Evolutionary conservation across 2,329 filamentous ascomycete genomes (phyloP), one percentile per base, ranked within the genome.

Genomic region (Periconia digitata): DNA sequence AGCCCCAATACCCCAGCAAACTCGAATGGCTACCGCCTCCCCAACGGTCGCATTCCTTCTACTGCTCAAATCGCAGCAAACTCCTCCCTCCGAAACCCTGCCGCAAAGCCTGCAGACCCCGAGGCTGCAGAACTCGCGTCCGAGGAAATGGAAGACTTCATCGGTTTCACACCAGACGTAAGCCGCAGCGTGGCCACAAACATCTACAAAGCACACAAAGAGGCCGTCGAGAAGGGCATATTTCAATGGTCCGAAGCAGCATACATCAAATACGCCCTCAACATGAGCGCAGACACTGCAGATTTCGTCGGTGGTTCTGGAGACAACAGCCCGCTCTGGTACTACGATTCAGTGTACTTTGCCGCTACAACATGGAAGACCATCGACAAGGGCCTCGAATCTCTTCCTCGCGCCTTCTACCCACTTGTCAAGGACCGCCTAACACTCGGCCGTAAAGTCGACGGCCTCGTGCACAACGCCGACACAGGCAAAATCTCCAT

Each of bases 241-340:
- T 85, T 87, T 60, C 73, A 81, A 43, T 88, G 82, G 77, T 86
- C 83, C 12, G 85, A 87, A 56, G 82, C 82, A 18, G 80, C 76
- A 1, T 88, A 84, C 55, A 70, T 86, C 46, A 77, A 78, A 16
- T 83, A 86, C 61, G 77, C 79, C 24, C 74, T 87, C 8, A 77
- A 78, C 13, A 75, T 75, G 13, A 77, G 79, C 55, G 82, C 79
- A 1, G 81, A 86, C 53, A 71, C 79, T 6, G 75, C 76, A 1
- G 76, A 76, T 6, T 73, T 69, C 17, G 65, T 74, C 2, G 69
- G 68, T 0, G 68, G 70, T 8, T 48, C 59, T 13, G 44, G 32
- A 7, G 22, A 40, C 38, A 72, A 74, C 8, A 76, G 74, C 42
- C 84, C 83, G 67, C 73, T 77, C 7, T 73, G 72, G 55, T 58